A percentile compares a stretch with the other conserved stretches of the same genome.
Evolutionary conservation across 441 rosid species (phyloP).

Genomic region (Populus hybrid): DNA sequence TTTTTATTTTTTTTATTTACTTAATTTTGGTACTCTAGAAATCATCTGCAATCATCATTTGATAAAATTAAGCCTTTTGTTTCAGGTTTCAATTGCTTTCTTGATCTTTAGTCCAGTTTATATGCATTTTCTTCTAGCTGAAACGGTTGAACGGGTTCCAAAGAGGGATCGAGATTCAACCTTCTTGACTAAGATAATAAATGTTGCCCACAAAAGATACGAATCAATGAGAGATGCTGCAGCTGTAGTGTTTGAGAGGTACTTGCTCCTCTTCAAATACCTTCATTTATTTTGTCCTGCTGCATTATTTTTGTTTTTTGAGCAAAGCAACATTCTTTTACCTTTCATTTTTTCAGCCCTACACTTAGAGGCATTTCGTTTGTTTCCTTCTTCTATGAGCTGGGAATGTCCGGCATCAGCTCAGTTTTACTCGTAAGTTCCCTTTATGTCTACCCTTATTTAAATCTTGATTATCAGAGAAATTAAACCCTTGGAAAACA

Average conservation of each 20-base stretch:
- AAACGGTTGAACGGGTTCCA: slow-evolving; percentile 31
- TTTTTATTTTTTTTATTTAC: neutral
- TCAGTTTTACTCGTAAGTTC: slow-evolving; percentile 42
- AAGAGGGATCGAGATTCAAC: slow-evolving; percentile 31
- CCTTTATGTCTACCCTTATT: neutral
- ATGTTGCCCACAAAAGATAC: slow-evolving; percentile 30
- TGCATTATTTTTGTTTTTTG: neutral
- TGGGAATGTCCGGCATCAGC: slow-evolving; percentile 58
- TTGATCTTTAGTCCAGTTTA: slow-evolving; percentile 42
- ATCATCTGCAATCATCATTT: neutral
- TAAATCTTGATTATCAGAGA: neutral
- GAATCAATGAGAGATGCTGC: slow-evolving; percentile 52
- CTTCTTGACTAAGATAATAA: slow-evolving; percentile 22
- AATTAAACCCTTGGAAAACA: neutral
- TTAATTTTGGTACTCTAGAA: neutral
- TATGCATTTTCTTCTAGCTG: slow-evolving; percentile 43
- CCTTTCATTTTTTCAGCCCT: slow-evolving; percentile 32
- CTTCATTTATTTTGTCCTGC: neutral
- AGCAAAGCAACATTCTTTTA: neutral
- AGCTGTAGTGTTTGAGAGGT: slow-evolving; percentile 43
- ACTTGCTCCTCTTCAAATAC: neutral
- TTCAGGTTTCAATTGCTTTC: slow-evolving; percentile 47
- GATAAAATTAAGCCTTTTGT: neutral
- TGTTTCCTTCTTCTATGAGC: slow-evolving; percentile 52
- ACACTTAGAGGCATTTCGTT: slow-evolving; percentile 45